phyloP scores from a whole-genome alignment of 495 filamentous ascomycete species.

The Annulohypoxylon nitens region DNA sequence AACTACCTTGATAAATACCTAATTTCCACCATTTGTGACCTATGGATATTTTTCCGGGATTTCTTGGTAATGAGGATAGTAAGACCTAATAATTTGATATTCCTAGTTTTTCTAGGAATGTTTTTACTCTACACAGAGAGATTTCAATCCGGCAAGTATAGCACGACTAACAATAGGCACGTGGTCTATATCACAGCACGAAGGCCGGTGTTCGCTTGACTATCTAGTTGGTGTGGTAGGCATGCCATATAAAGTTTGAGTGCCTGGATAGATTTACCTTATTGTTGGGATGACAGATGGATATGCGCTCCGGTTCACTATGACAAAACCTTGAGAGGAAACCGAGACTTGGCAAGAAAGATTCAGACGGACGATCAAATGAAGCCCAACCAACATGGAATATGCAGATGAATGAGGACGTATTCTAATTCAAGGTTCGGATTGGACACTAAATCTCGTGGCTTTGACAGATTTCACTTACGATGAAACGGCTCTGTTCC shows the following conservation, averaged over 20 bases:
- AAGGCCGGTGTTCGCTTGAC: neutral
- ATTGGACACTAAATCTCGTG: neutral
- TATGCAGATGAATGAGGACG: slow-evolving; percentile 6
- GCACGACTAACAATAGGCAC: neutral
- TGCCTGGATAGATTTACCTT: slow-evolving; percentile 9
- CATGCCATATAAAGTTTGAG: slow-evolving; percentile 9
- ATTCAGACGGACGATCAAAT: slow-evolving; percentile 1
- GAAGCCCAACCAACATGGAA: neutral
- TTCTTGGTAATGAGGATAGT: neutral
- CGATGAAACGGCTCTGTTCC: slow-evolving; percentile 1
- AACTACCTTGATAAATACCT: slow-evolving; percentile 23
- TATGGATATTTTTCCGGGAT: neutral
- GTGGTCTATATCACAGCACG: neutral
- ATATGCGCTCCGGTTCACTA: slow-evolving; percentile 13
- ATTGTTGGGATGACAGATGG: slow-evolving; percentile 22
- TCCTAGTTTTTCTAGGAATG: neutral
- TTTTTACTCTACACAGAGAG: neutral
- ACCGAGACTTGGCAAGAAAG: slow-evolving; percentile 7
- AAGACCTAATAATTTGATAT: neutral
- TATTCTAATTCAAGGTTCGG: slow-evolving; percentile 9
- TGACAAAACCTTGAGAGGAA: slow-evolving; percentile 6
- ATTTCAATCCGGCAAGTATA: neutral
- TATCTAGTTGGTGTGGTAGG: slow-evolving; percentile 3
- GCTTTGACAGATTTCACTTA: neutral
- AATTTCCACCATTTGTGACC: slow-evolving; percentile 17